Evolutionary conservation across 78 protist species (phyloP).

Genomic region (Planoprotostelium fungivorum): DNA sequence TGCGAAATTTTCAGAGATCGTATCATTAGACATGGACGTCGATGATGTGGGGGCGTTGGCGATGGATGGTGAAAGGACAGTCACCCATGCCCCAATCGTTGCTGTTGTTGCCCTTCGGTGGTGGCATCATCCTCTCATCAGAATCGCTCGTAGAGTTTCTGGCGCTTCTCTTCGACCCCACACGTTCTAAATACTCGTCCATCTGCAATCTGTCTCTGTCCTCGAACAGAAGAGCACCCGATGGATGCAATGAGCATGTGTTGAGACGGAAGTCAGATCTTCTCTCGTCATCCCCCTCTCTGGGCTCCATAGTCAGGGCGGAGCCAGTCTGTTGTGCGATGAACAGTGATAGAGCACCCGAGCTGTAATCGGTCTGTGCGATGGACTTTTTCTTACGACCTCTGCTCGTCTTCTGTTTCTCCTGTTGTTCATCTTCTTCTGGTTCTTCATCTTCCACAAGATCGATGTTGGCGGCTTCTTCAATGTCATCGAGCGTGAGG

Average conservation of each 20-base stretch:
- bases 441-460: conserved; percentile 18
- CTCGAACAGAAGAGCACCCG: neutral
- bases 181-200: neutral
- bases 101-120: neutral
- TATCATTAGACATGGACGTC: too few relatives aligned
- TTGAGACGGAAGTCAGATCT: neutral
- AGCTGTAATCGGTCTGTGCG: neutral
- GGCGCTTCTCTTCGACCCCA: too few relatives aligned
- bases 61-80: too few relatives aligned
- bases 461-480: conserved; percentile 23
- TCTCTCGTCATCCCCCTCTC: neutral
- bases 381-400: neutral
- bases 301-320: neutral
- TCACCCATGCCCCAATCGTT: neutral
- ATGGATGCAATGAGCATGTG: neutral
- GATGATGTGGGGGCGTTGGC: too few relatives aligned
- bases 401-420: neutral
- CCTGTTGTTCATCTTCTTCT: too few relatives aligned
- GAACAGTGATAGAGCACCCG: neutral
- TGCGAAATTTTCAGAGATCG: too few relatives aligned
- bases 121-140: neutral
- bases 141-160: too few relatives aligned
- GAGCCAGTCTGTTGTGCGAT: neutral
- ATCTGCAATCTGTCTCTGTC: neutral
- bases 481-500: conserved; percentile 31